A percentile compares a stretch with the other conserved stretches of the same genome.
These are phyloP conservation scores for Dissophora ornata DNA, from an alignment of 192 early-diverging fungal species.

Conservation along the genomic window DNA sequence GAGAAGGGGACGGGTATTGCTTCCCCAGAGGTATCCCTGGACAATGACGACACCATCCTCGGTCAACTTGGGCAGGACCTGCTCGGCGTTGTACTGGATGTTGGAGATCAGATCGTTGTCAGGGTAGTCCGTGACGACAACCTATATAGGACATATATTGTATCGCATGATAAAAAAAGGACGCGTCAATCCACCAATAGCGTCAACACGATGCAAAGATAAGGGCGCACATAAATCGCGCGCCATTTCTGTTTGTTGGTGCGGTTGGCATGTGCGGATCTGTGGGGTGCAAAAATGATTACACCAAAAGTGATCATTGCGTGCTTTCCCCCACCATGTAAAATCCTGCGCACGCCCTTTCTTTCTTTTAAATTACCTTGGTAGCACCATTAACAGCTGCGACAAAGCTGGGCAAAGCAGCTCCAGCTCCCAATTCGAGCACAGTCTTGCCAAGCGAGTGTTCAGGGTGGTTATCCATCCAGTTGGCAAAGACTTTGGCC, in stretches of 20 bases:
- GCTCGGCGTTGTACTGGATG: conserved; percentile 75
- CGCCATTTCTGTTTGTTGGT: too few relatives aligned
- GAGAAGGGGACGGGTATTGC: conserved; percentile 56
- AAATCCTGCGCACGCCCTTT: too few relatives aligned
- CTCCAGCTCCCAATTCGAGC: conserved; percentile 88
- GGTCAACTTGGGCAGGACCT: conserved; percentile 56
- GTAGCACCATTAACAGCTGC: conserved; percentile 77
- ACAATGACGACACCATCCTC: conserved; percentile 34
- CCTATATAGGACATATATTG: conserved; percentile 19
- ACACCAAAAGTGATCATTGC: too few relatives aligned
- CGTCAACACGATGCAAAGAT: too few relatives aligned
- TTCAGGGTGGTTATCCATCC: conserved; percentile 77
- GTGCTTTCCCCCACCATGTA: too few relatives aligned
- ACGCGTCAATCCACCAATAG: too few relatives aligned
- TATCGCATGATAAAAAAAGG: neutral
- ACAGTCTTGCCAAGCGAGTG: conserved; percentile 71
- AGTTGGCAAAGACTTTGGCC: conserved; percentile 80
- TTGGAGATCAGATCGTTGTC: conserved; percentile 82
- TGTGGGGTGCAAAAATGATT: too few relatives aligned
- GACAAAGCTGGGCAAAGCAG: conserved; percentile 82
- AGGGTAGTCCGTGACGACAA: conserved; percentile 81
- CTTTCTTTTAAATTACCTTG: too few relatives aligned
- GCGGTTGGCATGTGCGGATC: too few relatives aligned
- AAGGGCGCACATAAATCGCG: too few relatives aligned
- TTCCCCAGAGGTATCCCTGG: conserved; percentile 80